These are phyloP conservation scores for Podosphaera aphanis DNA, from an alignment of 2,329 filamentous ascomycete species.

Conservation along the genomic window DNA sequence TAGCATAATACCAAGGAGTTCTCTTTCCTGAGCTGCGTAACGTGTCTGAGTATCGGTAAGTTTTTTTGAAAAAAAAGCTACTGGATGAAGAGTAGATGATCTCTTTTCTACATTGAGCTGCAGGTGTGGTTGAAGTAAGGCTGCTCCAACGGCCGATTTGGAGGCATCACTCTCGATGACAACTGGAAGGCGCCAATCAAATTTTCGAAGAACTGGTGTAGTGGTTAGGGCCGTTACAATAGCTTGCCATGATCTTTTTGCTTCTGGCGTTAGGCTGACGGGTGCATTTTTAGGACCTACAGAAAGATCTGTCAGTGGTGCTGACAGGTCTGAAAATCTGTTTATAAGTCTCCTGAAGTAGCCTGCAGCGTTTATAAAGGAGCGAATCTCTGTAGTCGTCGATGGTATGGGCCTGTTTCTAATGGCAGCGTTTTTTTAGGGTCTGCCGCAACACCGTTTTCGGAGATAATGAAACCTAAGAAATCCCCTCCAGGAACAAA, in stretches of 20 bases:
- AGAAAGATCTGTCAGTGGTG: not conserved
- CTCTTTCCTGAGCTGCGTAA: not conserved
- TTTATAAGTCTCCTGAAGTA: not conserved
- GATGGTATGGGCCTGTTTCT: not conserved
- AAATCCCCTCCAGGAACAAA: not conserved
- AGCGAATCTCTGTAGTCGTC: not conserved
- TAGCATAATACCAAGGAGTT: not conserved
- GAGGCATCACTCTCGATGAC: not conserved
- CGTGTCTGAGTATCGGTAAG: not conserved
- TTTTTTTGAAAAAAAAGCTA: not conserved
- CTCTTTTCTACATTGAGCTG: not conserved
- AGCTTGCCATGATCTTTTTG: not conserved
- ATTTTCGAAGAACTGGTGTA: not conserved
- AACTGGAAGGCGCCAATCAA: not conserved
- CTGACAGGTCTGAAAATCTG: not conserved
- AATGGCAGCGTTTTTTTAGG: not conserved
- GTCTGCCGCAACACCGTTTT: not conserved
- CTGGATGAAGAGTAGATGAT: not conserved
- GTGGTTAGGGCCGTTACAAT: not conserved
- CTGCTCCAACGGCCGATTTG: not conserved
- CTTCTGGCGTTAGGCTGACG: not conserved
- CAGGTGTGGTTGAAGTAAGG: not conserved
- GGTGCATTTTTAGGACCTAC: not conserved
- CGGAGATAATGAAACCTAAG: not conserved
- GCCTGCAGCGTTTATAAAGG: not conserved